Percentiles rank a stretch among this genome's conserved stretches.
phyloP scores from a whole-genome alignment of 2,329 filamentous ascomycete genomes.

The Ambrosiella xylebori region DNA sequence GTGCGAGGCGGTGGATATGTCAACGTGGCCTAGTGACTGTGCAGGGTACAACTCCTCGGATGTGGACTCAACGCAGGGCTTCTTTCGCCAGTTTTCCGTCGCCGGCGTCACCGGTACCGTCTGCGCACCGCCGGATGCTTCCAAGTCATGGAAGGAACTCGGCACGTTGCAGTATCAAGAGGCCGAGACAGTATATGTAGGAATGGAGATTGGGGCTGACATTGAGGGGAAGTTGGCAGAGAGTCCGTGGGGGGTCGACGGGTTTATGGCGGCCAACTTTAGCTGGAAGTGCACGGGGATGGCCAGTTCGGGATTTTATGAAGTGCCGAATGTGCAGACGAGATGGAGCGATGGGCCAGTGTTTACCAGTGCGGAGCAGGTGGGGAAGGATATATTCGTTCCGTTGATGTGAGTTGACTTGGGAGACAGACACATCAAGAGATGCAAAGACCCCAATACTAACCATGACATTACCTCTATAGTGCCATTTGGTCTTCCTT shows the following conservation, averaged over 20 bases:
- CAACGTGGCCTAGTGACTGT: conserved; percentile 6
- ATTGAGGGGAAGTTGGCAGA: not conserved
- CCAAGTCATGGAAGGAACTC: conserved; percentile 2
- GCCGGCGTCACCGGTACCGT: conserved; percentile 2
- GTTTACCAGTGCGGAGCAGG: not conserved
- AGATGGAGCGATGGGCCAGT: conserved; percentile 4
- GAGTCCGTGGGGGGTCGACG: not conserved
- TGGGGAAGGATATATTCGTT: conserved; percentile 5
- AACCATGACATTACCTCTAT: not conserved
- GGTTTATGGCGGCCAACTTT: conserved; percentile 5
- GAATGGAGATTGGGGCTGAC: not conserved
- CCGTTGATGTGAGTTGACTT: conserved; percentile 5
- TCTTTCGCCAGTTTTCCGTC: not conserved
- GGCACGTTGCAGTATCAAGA: conserved; percentile 4
- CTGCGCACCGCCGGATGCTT: conserved; percentile 7
- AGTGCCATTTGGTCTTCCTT: not conserved
- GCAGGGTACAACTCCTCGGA: conserved; percentile 5
- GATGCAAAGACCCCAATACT: not conserved
- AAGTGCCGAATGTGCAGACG: conserved; percentile 8
- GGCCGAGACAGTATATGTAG: conserved; percentile 6
- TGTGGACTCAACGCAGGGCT: conserved; percentile 3
- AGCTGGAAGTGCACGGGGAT: conserved; percentile 7
- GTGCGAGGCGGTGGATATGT: conserved; percentile 1
- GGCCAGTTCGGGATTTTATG: conserved; percentile 7
- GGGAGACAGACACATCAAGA: no score